Percentiles rank a stretch among this genome's conserved stretches.
These are phyloP conservation scores for Cercospora sp. DNA, from an alignment of 2,329 filamentous ascomycete species.

Conservation along the genomic window DNA sequence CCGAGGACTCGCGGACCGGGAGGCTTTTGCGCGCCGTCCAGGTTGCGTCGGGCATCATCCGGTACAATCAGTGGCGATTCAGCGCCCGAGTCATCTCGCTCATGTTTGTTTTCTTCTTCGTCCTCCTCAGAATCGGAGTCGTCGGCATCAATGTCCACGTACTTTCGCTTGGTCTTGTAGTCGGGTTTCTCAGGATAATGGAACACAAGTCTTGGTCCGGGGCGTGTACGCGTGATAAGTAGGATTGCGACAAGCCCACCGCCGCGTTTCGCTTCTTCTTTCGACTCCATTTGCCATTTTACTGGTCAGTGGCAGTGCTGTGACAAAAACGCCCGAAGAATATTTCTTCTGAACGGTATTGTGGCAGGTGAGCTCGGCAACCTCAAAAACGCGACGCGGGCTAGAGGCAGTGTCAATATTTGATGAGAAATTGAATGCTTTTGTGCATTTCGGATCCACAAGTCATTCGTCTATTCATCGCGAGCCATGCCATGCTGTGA, in stretches of 20 bases:
- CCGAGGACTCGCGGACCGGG: constrained; percentile 27
- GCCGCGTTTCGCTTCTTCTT: constrained; percentile 7
- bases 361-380: not conserved
- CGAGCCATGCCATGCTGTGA: not conserved
- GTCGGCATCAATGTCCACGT: not conserved
- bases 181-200: constrained; percentile 63
- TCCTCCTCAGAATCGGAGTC: constrained; percentile 23
- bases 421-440: not conserved
- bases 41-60: constrained; percentile 14
- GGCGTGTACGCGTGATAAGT: constrained; percentile 73
- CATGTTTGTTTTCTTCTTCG: constrained; percentile 18
- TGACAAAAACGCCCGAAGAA: not conserved
- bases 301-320: not conserved
- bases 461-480: constrained; percentile 1
- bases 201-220: constrained; percentile 80
- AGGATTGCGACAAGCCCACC: constrained; percentile 64
- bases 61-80: constrained; percentile 12
- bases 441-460: not conserved
- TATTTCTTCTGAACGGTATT: not conserved
- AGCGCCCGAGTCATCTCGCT: not conserved
- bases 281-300: constrained; percentile 15
- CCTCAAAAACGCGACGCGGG: not conserved
- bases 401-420: not conserved
- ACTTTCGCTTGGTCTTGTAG: not conserved
- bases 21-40: constrained; percentile 10